These are phyloP conservation scores for Pseudodiploospora longispora DNA, from an alignment of 2,329 filamentous ascomycete genomes.

Conservation along the genomic window DNA sequence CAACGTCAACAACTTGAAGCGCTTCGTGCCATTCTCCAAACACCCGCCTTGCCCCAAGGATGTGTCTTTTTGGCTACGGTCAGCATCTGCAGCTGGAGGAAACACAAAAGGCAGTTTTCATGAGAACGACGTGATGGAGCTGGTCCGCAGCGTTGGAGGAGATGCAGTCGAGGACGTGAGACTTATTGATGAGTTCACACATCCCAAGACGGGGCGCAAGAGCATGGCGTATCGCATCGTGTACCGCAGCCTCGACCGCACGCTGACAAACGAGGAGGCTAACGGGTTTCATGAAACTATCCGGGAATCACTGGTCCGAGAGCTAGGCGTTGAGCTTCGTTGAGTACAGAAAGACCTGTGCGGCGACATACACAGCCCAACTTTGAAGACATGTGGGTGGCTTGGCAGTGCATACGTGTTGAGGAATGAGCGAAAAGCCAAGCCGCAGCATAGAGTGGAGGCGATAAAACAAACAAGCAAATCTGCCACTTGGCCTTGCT, in stretches of 20 bases:
- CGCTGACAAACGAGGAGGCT: conserved; percentile 73
- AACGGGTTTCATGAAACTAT: conserved; percentile 70
- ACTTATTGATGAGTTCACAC: conserved; percentile 77
- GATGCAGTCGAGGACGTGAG: conserved; percentile 82
- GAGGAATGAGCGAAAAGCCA: neutral
- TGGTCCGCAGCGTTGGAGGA: conserved; percentile 74
- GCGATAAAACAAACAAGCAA: neutral
- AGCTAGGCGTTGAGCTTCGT: conserved; percentile 63
- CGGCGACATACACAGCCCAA: neutral
- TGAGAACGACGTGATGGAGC: conserved; percentile 96
- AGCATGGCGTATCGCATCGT: conserved; percentile 91
- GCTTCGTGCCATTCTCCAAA: conserved; percentile 84
- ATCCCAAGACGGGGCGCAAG: conserved; percentile 74
- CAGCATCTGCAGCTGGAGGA: conserved; percentile 39
- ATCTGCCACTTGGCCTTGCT: too few relatives aligned
- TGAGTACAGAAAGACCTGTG: conserved; percentile 10
- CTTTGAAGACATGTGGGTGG: neutral
- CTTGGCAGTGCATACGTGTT: neutral
- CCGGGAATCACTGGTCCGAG: conserved; percentile 53
- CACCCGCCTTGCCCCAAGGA: conserved; percentile 86
- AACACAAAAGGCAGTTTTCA: conserved; percentile 55
- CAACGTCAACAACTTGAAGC: conserved; percentile 39
- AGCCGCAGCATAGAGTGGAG: neutral
- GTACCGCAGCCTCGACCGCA: conserved; percentile 87
- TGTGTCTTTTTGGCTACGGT: conserved; percentile 79